A percentile compares a stretch with the other conserved stretches of the same genome.
These are phyloP conservation scores for Blepharisma japonicum DNA, from an alignment of 73 alveolate genomes.

Conservation along the genomic window DNA sequence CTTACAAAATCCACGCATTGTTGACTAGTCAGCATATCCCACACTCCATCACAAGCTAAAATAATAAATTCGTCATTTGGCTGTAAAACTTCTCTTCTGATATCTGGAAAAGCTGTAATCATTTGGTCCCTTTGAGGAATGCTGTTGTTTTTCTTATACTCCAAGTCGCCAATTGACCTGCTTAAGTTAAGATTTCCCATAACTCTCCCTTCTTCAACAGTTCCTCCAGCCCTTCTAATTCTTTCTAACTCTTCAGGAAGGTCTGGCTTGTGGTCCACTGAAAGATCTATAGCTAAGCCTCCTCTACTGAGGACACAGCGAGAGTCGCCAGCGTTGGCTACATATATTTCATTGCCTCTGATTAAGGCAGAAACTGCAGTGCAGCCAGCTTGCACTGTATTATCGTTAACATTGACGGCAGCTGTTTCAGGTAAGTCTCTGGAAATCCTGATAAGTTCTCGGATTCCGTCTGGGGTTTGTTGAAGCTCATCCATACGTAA, in stretches of 20 bases:
- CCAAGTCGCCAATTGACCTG: slow-evolving; percentile 94
- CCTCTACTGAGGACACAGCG: slow-evolving; percentile 75
- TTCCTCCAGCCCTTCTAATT: slow-evolving; percentile 78
- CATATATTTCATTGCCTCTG: slow-evolving; percentile 59
- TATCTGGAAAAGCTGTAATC: slow-evolving; percentile 88
- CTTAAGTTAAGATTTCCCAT: slow-evolving; percentile 72
- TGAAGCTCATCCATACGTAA: slow-evolving; percentile 80
- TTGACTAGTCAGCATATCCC: slow-evolving; percentile 44
- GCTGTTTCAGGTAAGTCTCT: slow-evolving; percentile 26
- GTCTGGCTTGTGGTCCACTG: slow-evolving; percentile 91
- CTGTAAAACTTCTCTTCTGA: slow-evolving; percentile 42
- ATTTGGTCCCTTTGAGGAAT: slow-evolving; percentile 86
- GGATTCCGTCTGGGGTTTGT: slow-evolving; percentile 64
- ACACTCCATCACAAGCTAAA: slow-evolving; percentile 62
- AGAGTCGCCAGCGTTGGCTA: slow-evolving; percentile 94
- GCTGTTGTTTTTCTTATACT: slow-evolving; percentile 80
- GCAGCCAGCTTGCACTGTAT: slow-evolving; percentile 77
- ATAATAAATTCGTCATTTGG: slow-evolving; percentile 54
- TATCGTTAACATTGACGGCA: slow-evolving; percentile 39
- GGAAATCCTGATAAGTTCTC: slow-evolving; percentile 50
- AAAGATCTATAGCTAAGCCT: slow-evolving; percentile 68
- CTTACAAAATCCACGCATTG: slow-evolving; percentile 39
- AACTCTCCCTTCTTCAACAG: slow-evolving; percentile 72
- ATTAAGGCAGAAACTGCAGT: slow-evolving; percentile 82
- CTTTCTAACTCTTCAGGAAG: slow-evolving; percentile 70